Evolutionary conservation across 2,329 filamentous ascomycete species (phyloP).

Genomic region (Venturia aucupariae): DNA sequence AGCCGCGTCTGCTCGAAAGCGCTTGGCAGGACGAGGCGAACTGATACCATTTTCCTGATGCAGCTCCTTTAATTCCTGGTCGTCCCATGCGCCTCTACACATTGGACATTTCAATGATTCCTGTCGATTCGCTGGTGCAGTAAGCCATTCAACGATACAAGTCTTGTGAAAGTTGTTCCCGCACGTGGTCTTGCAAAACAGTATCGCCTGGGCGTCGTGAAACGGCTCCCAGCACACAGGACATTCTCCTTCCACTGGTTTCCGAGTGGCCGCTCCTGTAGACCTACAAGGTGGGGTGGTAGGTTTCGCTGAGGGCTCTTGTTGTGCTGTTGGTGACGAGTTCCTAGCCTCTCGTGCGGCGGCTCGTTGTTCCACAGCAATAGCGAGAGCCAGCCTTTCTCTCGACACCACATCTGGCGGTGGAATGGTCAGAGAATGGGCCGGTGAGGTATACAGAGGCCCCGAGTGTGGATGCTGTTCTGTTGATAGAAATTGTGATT

Average conservation of each 20-base stretch:
- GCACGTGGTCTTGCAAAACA: conserved; percentile 52
- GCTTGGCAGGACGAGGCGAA: not conserved
- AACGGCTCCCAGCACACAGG: conserved; percentile 51
- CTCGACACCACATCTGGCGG: not conserved
- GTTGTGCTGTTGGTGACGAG: not conserved
- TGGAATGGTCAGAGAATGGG: not conserved
- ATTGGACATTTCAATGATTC: conserved; percentile 8
- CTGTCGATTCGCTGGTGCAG: not conserved
- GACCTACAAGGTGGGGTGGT: not conserved
- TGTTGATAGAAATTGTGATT: not conserved
- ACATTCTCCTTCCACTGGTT: conserved; percentile 47
- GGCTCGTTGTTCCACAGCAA: not conserved
- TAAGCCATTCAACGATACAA: conserved; percentile 47
- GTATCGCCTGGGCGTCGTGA: conserved; percentile 34
- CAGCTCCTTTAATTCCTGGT: conserved; percentile 6
- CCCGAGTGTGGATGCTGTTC: not conserved
- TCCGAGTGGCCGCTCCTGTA: conserved; percentile 35
- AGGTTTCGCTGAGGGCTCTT: not conserved
- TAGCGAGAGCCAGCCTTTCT: not conserved
- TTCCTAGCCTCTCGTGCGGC: not conserved
- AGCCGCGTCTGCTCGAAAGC: not conserved
- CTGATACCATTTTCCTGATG: conserved; percentile 12
- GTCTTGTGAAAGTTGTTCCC: conserved; percentile 55
- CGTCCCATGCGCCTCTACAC: conserved; percentile 12
- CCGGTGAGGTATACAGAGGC: not conserved